A percentile compares a stretch with the other conserved stretches of the same genome.
phyloP scores from a whole-genome alignment of 305 asterid species.

The Nicotiana rustica region DNA sequence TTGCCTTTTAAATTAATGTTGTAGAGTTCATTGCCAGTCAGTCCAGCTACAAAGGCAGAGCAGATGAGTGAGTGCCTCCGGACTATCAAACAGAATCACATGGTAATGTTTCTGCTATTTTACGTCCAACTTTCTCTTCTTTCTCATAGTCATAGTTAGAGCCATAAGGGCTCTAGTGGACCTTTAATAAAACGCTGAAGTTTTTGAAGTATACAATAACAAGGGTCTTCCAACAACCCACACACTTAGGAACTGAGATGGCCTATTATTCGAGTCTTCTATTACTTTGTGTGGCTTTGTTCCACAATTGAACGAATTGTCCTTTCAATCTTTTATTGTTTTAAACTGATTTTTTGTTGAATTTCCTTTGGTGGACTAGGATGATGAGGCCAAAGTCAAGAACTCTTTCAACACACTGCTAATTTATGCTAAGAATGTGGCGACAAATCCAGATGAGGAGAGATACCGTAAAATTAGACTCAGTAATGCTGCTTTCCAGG shows the following conservation, averaged over 20 bases:
- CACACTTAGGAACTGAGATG: background rate
- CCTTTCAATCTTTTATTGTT: conserved; percentile 2
- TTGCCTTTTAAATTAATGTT: conserved; percentile 33
- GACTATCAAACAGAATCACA: conserved; percentile 77
- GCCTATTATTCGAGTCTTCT: background rate
- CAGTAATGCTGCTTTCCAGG: conserved; percentile 84
- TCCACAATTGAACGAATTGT: background rate
- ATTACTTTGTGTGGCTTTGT: background rate
- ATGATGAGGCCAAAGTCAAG: conserved; percentile 87
- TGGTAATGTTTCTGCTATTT: conserved; percentile 54
- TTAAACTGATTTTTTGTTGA: conserved; percentile 27
- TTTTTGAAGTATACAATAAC: background rate
- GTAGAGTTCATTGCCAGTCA: conserved; percentile 83
- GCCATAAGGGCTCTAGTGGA: too few relatives aligned
- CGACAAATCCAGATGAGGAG: conserved; percentile 85
- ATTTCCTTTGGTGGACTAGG: conserved; percentile 54
- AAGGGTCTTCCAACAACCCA: background rate
- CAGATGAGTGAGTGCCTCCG: conserved; percentile 90
- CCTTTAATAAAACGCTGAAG: background rate
- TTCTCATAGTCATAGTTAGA: too few relatives aligned
- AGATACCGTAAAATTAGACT: conserved; percentile 90
- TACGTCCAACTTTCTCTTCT: background rate
- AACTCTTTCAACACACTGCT: conserved; percentile 78
- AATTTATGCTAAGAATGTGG: conserved; percentile 82
- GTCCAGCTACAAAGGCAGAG: conserved; percentile 89